Percentiles rank a stretch among this genome's conserved stretches.
Evolutionary conservation across 176 grass and related monocot species (phyloP).

Genomic region (Zoysia pacifica): DNA sequence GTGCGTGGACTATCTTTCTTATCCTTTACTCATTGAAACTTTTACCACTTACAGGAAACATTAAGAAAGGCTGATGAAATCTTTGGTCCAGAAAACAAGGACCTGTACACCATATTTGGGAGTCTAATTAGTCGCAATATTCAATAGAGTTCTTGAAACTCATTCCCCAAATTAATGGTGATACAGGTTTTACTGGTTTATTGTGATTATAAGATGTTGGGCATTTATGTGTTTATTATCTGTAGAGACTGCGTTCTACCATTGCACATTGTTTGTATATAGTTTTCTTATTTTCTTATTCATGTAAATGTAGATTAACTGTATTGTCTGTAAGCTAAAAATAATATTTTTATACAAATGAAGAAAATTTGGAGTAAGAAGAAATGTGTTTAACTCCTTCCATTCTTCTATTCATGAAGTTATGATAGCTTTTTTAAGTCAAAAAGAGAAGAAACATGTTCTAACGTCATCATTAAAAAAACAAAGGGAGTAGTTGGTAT

Average conservation of each 20-base stretch:
- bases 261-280: constrained; percentile 37
- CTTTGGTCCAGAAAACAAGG: constrained; percentile 86
- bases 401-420: neutral
- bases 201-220: constrained; percentile 21
- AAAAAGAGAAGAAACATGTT: neutral
- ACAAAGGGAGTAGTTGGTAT: too few species aligned
- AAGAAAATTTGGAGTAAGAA: neutral
- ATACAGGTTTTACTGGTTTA: constrained; percentile 34
- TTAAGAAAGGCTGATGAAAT: constrained; percentile 86
- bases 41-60: constrained; percentile 71
- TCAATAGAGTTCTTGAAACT: constrained; percentile 35
- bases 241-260: constrained; percentile 13
- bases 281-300: constrained; percentile 26
- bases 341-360: constrained; percentile 27
- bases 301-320: constrained; percentile 20
- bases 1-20: neutral
- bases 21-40: constrained; percentile 21
- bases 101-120: constrained; percentile 88
- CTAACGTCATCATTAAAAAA: too few species aligned
- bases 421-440: neutral
- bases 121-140: constrained; percentile 83
- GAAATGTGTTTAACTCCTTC: neutral
- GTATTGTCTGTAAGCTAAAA: constrained; percentile 32
- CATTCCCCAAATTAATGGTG: neutral
- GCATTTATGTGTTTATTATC: constrained; percentile 18